Percentiles rank a stretch among this genome's conserved stretches.
Conservation (phyloP, 73 alveolate species). For the Paramecium biaurelia region DNA sequence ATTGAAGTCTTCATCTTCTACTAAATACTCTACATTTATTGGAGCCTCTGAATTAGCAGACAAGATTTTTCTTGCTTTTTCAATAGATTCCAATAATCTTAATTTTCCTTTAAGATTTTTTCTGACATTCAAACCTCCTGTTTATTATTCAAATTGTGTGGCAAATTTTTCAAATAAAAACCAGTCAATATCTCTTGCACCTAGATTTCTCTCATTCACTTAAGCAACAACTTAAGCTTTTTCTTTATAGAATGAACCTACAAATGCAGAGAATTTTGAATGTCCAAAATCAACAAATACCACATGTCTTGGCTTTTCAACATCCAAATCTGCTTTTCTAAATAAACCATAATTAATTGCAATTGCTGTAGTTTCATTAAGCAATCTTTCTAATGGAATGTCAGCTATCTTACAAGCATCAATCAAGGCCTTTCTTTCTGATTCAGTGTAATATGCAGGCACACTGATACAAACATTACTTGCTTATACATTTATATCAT, state of each 20-base stretch:
- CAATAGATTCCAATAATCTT: constrained; percentile 92
- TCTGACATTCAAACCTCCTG: constrained; percentile 82
- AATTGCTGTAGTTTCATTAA: constrained; percentile 97
- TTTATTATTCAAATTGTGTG: constrained; percentile 79
- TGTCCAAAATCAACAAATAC: constrained; percentile 97
- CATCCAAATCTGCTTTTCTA: constrained; percentile 89
- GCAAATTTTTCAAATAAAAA: constrained; percentile 81
- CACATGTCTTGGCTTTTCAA: constrained; percentile 85
- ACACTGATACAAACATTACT: constrained; percentile 63
- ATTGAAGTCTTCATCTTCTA: constrained; percentile 94
- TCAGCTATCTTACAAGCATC: constrained; percentile 92
- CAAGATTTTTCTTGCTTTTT: constrained; percentile 90
- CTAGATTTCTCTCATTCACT: constrained; percentile 90
- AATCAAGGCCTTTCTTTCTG: constrained; percentile 93
- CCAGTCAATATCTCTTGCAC: constrained; percentile 96
- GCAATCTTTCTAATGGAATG: constrained; percentile 82
- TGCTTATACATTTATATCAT: constrained; percentile 71
- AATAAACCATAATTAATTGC: constrained; percentile 96
- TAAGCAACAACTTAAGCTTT: constrained; percentile 83
- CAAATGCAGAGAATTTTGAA: constrained; percentile 84
- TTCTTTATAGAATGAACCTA: constrained; percentile 88
- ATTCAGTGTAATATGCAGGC: constrained; percentile 90
- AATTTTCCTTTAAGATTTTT: constrained; percentile 82
- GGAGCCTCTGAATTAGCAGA: constrained; percentile 92
- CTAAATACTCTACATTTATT: constrained; percentile 83